These are phyloP conservation scores for Hymenoscyphus albidus DNA, from an alignment of 2,329 filamentous ascomycete species.

Conservation along the genomic window DNA sequence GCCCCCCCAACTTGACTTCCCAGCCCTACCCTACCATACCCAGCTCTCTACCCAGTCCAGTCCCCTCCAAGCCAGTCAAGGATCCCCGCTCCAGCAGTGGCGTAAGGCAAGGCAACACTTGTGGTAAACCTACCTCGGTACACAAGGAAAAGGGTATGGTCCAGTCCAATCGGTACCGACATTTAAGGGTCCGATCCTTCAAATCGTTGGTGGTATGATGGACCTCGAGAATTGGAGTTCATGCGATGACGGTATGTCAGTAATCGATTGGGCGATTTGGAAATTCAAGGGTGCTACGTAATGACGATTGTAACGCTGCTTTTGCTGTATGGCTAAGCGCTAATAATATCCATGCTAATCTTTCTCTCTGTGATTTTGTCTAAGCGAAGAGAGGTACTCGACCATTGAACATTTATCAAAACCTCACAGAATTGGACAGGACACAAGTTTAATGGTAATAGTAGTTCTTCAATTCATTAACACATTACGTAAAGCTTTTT, in stretches of 20 bases:
- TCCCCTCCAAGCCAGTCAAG: not conserved
- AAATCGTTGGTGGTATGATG: not conserved
- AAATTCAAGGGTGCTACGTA: no score
- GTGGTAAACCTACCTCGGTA: no score
- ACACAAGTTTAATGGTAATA: not conserved
- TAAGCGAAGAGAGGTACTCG: not conserved
- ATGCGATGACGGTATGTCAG: not conserved
- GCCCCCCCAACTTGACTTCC: no score
- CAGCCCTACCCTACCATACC: no score
- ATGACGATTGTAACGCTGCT: no score
- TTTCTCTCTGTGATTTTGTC: not conserved
- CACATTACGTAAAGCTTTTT: conserved; percentile 3
- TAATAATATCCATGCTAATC: no score
- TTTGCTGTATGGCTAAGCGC: no score
- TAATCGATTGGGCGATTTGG: no score
- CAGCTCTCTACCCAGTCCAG: no score
- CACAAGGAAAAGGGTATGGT: not conserved
- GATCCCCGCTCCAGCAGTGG: not conserved
- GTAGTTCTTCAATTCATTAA: conserved; percentile 8
- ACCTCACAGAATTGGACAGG: not conserved
- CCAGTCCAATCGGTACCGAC: not conserved
- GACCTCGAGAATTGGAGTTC: not conserved
- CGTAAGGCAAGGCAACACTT: not conserved
- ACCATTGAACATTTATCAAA: not conserved
- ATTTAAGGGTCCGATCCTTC: not conserved